phyloP scores from a whole-genome alignment of 2,329 filamentous ascomycete species.

The Xylaria sp. region DNA sequence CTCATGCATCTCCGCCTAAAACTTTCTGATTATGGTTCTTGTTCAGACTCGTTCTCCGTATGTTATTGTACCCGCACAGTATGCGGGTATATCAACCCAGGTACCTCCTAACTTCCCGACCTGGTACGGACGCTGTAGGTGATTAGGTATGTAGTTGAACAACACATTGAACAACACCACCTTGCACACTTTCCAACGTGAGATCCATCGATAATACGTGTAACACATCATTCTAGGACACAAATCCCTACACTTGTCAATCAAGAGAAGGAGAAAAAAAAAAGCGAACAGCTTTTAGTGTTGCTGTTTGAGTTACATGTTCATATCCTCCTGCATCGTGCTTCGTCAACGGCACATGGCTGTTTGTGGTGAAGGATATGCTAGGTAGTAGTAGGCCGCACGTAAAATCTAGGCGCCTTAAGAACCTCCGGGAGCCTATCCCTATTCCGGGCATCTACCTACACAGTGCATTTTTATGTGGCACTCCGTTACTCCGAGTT shows the following conservation, averaged over 20 bases:
- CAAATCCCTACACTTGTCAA: slow-evolving; percentile 14
- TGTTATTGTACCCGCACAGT: slow-evolving; percentile 22
- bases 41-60: slow-evolving; percentile 16
- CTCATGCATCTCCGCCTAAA: slow-evolving; percentile 33
- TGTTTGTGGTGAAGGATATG: not conserved
- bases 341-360: not conserved
- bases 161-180: slow-evolving; percentile 14
- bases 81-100: not conserved
- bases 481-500: slow-evolving; percentile 27
- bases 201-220: slow-evolving; percentile 24
- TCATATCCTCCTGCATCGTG: not conserved
- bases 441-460: not conserved
- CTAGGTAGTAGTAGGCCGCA: not conserved
- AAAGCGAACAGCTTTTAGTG: not conserved
- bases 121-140: too few relatives aligned
- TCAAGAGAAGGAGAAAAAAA: not conserved
- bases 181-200: not conserved
- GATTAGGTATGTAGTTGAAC: slow-evolving; percentile 10
- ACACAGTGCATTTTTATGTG: slow-evolving; percentile 11
- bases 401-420: slow-evolving; percentile 1
- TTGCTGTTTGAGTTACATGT: not conserved
- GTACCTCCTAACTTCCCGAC: not conserved
- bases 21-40: slow-evolving; percentile 17
- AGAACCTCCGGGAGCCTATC: not conserved
- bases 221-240: slow-evolving; percentile 19